Conservation (phyloP, 208 protist species). For the Acanthamoeba sp. region DNA sequence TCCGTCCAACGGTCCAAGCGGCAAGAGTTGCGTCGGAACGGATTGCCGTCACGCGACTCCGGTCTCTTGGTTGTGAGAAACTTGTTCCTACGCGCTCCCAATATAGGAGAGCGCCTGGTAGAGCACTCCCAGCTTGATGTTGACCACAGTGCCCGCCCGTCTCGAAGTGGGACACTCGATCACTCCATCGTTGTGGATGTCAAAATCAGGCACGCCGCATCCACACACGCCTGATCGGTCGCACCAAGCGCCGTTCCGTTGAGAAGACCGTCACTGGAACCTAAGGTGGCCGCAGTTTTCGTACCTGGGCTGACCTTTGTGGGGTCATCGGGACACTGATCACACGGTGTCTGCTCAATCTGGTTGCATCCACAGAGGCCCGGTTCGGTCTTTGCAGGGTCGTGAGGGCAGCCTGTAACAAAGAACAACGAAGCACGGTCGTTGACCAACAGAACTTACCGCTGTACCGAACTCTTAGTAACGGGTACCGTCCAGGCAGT, state of each 20-base stretch:
- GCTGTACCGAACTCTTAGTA: too few relatives aligned
- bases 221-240: not conserved
- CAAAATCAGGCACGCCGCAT: not conserved
- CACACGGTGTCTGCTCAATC: constrained; percentile 8
- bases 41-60: too few relatives aligned
- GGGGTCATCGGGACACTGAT: constrained; percentile 22
- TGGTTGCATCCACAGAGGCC: not conserved
- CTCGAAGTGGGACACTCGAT: constrained; percentile 6
- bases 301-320: not conserved
- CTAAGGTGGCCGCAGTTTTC: not conserved
- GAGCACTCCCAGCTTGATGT: not conserved
- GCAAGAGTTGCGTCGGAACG: too few relatives aligned
- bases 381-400: not conserved
- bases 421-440: not conserved
- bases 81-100: not conserved
- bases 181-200: not conserved
- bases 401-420: not conserved
- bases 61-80: too few relatives aligned
- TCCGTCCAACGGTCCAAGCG: too few relatives aligned
- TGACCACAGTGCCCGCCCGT: not conserved
- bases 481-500: not conserved
- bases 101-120: not conserved
- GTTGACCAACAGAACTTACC: too few relatives aligned
- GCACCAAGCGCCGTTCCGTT: not conserved
- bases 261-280: not conserved